Conservation (phyloP, 2,329 filamentous ascomycete species). For the Drechslerella dactyloides region DNA sequence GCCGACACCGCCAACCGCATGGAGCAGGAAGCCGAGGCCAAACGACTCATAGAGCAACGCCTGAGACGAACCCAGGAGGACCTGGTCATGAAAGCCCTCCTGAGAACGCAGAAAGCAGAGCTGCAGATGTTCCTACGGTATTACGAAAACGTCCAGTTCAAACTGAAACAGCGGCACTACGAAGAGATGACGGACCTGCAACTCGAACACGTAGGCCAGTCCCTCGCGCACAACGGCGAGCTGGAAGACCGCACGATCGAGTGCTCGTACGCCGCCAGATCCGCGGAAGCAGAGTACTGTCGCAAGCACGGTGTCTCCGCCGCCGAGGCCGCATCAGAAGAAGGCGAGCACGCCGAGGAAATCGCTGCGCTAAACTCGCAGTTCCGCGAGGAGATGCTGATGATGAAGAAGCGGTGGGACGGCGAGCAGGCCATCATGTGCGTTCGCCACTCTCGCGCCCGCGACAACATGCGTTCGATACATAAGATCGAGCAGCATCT, state of each 20-base stretch:
- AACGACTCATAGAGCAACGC: conserved; percentile 13
- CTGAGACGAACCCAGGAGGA: conserved; percentile 31
- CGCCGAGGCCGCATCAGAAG: conserved; percentile 12
- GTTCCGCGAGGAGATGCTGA: conserved; percentile 32
- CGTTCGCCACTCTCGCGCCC: conserved; percentile 17
- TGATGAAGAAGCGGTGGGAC: conserved; percentile 43
- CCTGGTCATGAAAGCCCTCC: conserved; percentile 29
- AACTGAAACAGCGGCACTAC: conserved; percentile 42
- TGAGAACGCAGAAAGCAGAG: conserved; percentile 34
- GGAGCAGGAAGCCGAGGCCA: conserved; percentile 22
- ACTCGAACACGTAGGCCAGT: conserved; percentile 43
- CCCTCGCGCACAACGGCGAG: conserved; percentile 40
- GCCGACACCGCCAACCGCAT: conserved; percentile 16
- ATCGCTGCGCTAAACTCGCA: conserved; percentile 20
- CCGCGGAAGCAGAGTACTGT: conserved; percentile 30
- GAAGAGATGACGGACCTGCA: conserved; percentile 48
- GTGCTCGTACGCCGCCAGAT: conserved; percentile 17
- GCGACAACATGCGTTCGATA: conserved; percentile 22
- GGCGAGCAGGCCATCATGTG: conserved; percentile 24
- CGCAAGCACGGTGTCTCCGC: conserved; percentile 26
- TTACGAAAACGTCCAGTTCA: conserved; percentile 25
- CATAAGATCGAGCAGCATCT: conserved; percentile 33
- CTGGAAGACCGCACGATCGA: conserved; percentile 42
- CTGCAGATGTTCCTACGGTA: conserved; percentile 36
- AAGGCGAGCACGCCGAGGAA: conserved; percentile 8